Conservation (phyloP, 164 flowering plant genomes). For the Magnolia kwangsiensis region DNA sequence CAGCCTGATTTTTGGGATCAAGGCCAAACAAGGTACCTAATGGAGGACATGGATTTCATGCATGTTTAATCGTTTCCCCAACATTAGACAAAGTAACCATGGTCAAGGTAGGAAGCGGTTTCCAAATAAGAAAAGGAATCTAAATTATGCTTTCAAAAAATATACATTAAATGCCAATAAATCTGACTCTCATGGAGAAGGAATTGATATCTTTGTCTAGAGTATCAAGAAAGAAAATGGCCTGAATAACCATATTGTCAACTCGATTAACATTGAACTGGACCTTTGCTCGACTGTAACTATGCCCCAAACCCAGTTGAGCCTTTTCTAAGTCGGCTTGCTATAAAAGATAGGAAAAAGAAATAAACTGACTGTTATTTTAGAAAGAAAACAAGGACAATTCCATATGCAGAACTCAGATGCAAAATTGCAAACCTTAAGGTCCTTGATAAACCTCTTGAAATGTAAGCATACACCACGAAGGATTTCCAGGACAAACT, state of each 20-base stretch:
- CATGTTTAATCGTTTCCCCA: too few relatives aligned
- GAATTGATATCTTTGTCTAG: slow-evolving; percentile 95
- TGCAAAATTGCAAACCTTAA: slow-evolving; percentile 50
- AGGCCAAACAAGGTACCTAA: too few relatives aligned
- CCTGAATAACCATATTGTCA: slow-evolving; percentile 98
- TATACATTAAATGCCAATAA: slow-evolving; percentile 8
- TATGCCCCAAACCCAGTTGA: slow-evolving; percentile 91
- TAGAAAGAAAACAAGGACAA: not conserved
- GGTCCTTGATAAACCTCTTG: slow-evolving; percentile 77
- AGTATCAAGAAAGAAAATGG: slow-evolving; percentile 90
- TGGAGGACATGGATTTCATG: too few relatives aligned
- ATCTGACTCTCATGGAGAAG: slow-evolving; percentile 99
- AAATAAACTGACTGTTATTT: not conserved
- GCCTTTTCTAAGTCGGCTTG: slow-evolving; percentile 89
- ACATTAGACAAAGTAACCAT: too few relatives aligned
- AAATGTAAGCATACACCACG: slow-evolving; percentile 88
- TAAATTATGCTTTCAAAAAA: too few relatives aligned
- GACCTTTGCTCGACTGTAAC: slow-evolving; percentile 98
- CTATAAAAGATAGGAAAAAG: slow-evolving; percentile 19
- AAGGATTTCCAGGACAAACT: slow-evolving; percentile 75
- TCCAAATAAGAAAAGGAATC: too few relatives aligned
- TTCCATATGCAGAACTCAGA: not conserved
- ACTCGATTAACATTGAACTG: slow-evolving; percentile 97
- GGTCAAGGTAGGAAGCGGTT: too few relatives aligned
- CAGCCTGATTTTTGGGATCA: too few relatives aligned